Percentiles rank a stretch among this genome's conserved stretches.
Evolutionary conservation across 192 early-diverging fungal genomes (phyloP).

Genomic region (Gryganskiella cystojenkinii): DNA sequence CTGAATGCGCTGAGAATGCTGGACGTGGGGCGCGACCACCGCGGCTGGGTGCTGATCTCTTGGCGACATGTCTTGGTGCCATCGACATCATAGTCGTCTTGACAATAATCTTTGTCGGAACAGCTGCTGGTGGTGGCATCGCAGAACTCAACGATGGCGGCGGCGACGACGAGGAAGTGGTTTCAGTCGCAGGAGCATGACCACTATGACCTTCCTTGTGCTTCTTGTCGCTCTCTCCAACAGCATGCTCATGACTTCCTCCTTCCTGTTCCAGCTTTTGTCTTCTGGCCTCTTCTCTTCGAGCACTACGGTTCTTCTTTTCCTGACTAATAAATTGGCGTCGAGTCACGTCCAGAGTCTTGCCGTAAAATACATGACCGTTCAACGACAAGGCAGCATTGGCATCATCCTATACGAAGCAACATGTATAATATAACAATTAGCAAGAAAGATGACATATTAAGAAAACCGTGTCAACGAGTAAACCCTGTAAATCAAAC

Average conservation of each 20-base stretch:
- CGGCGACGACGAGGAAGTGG: background rate
- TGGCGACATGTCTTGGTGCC: background rate
- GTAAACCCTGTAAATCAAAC: too few relatives aligned
- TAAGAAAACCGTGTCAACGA: too few relatives aligned
- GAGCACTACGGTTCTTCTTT: background rate
- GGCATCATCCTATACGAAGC: slow-evolving; percentile 17
- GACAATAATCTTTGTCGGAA: background rate
- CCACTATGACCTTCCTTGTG: too few relatives aligned
- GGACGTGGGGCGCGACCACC: background rate
- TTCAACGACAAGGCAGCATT: slow-evolving; percentile 24
- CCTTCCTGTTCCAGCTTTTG: too few relatives aligned
- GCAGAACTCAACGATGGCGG: background rate
- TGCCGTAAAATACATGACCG: slow-evolving; percentile 27
- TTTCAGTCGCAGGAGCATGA: too few relatives aligned
- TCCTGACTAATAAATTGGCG: slow-evolving; percentile 15
- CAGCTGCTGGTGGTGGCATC: background rate
- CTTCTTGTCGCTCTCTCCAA: too few relatives aligned
- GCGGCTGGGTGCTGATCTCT: too few relatives aligned
- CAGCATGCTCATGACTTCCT: too few relatives aligned
- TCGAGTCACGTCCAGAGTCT: slow-evolving; percentile 14
- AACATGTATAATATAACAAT: background rate
- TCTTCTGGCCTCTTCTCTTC: background rate
- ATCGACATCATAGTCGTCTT: background rate
- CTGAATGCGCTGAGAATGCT: background rate
- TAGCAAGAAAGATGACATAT: background rate